A percentile compares a stretch with the other conserved stretches of the same genome.
Conservation (phyloP, 176 grass and related monocot species). For the Carex myosuroides region DNA sequence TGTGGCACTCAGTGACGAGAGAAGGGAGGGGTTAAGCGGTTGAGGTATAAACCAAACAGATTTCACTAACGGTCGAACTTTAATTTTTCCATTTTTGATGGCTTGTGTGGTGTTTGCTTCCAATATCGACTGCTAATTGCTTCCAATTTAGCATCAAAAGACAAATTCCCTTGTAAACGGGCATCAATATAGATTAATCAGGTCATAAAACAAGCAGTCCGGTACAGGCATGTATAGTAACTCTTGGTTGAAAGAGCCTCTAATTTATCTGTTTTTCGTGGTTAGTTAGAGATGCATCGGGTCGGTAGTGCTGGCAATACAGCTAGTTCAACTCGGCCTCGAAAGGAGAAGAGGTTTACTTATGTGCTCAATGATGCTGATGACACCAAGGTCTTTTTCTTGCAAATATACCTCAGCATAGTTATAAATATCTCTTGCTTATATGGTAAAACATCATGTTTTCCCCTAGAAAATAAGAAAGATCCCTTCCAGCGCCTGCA, state of each 20-base stretch:
- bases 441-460: background rate
- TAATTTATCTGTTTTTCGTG: conserved; percentile 6
- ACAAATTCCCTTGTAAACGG: background rate
- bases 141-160: conserved; percentile 1
- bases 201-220: background rate
- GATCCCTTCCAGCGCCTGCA: background rate
- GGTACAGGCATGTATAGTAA: background rate
- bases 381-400: conserved; percentile 66
- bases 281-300: conserved; percentile 74
- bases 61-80: background rate
- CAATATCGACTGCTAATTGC: conserved; percentile 1
- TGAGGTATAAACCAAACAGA: background rate
- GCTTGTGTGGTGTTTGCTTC: background rate
- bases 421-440: background rate
- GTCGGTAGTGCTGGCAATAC: conserved; percentile 81
- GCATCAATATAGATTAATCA: background rate
- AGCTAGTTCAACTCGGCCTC: conserved; percentile 59
- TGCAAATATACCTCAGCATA: background rate
- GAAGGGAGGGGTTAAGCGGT: background rate
- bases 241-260: background rate
- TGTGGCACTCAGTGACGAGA: background rate
- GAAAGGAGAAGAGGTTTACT: conserved; percentile 93
- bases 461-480: background rate
- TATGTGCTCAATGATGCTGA: conserved; percentile 92
- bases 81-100: background rate